Conservation (phyloP, 2,329 filamentous ascomycete species). For the Akanthomyces uredinophilus region DNA sequence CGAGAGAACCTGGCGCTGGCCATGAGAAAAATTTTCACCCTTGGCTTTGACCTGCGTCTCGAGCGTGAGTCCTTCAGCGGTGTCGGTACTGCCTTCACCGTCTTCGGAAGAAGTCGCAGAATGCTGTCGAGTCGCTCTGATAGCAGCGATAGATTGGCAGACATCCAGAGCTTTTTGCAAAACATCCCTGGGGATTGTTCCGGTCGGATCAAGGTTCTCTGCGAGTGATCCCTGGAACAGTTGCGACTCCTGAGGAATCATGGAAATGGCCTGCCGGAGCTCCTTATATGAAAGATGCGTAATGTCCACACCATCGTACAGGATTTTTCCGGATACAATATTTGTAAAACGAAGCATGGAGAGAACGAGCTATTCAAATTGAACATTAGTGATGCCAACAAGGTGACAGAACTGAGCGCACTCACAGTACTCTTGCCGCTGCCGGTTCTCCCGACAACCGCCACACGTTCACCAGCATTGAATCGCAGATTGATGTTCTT, state of each 20-base stretch:
- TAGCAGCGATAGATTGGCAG: constrained; percentile 54
- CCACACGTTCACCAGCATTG: constrained; percentile 66
- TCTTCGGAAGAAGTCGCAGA: constrained; percentile 22
- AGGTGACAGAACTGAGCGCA: neutral
- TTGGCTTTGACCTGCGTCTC: constrained; percentile 45
- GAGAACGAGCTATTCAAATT: constrained; percentile 37
- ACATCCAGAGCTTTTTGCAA: constrained; percentile 56
- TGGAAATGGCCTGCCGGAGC: constrained; percentile 50
- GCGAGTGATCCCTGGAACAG: constrained; percentile 49
- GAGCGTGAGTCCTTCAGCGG: constrained; percentile 29
- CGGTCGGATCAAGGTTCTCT: constrained; percentile 61
- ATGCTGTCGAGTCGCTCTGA: constrained; percentile 34
- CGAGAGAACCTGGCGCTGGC: constrained; percentile 54
- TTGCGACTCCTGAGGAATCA: constrained; percentile 57
- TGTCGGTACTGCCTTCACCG: constrained; percentile 19
- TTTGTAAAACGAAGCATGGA: constrained; percentile 53
- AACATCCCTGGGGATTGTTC: constrained; percentile 45
- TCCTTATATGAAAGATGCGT: constrained; percentile 42
- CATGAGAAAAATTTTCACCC: constrained; percentile 53
- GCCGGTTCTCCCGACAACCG: constrained; percentile 74
- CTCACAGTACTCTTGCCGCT: constrained; percentile 77
- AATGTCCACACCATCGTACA: constrained; percentile 53
- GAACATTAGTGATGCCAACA: neutral
- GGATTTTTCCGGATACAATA: constrained; percentile 45
- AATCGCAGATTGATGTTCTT: constrained; percentile 47